Conservation (phyloP, 1,284 basidiomycete genomes). For the Cronartium quercuum region DNA sequence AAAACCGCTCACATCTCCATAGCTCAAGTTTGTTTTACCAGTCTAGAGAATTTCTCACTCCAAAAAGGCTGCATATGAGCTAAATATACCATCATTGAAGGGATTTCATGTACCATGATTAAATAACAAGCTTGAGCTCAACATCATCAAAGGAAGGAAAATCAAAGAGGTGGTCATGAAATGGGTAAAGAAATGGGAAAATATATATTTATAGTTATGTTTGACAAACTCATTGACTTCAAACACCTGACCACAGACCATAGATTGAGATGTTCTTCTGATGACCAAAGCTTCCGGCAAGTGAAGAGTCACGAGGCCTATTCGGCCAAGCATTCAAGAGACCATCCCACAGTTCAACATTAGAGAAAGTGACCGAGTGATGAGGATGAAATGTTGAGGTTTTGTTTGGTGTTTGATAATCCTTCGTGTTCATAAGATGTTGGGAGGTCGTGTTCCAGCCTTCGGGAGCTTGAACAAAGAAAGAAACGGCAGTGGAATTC, state of each 20-base stretch:
- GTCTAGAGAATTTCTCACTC: no score
- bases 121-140: no score
- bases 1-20: no score
- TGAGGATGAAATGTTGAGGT: background rate
- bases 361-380: conserved; percentile 10
- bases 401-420: background rate
- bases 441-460: background rate
- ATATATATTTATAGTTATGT: no score
- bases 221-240: no score
- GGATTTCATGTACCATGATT: no score
- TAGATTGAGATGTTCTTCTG: conserved; percentile 25
- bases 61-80: no score
- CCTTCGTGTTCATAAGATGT: background rate
- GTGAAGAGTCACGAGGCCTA: conserved; percentile 15
- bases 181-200: no score
- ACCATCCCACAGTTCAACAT: conserved; percentile 32
- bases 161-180: no score
- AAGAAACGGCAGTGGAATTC: conserved; percentile 6
- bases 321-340: conserved; percentile 32
- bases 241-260: conserved; percentile 32
- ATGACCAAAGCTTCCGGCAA: conserved; percentile 26
- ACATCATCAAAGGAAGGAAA: no score
- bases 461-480: conserved; percentile 4
- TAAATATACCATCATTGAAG: no score
- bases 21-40: no score